A percentile compares a stretch with the other conserved stretches of the same genome.
Conservation (phyloP, 1,284 basidiomycete genomes). For the Cerrena zonata region DNA sequence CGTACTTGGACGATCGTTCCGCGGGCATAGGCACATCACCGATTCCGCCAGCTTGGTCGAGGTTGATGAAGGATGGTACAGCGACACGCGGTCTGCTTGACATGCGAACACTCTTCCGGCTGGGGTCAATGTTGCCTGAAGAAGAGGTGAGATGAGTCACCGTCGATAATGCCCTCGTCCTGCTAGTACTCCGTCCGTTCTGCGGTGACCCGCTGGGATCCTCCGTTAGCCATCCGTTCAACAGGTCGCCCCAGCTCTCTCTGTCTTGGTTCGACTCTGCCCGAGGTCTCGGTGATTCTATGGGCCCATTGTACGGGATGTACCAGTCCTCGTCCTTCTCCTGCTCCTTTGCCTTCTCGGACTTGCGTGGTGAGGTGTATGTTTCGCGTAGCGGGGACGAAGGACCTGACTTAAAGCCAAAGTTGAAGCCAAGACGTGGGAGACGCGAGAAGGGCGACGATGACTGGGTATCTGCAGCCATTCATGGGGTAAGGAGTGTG, state of each 20-base stretch:
- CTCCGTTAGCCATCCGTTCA: conserved; percentile 34
- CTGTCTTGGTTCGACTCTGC: conserved; percentile 22
- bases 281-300: conserved; percentile 36
- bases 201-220: conserved; percentile 13
- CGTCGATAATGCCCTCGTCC: conserved; percentile 20
- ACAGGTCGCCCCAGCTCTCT: conserved; percentile 47
- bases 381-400: conserved; percentile 8
- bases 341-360: conserved; percentile 1
- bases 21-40: conserved; percentile 52
- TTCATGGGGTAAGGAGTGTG: conserved; percentile 5
- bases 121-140: conserved; percentile 6
- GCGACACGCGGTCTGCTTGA: conserved; percentile 10
- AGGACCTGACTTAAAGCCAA: conserved; percentile 14
- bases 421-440: conserved; percentile 23
- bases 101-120: conserved; percentile 1
- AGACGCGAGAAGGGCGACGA: conserved; percentile 31
- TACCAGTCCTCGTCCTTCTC: conserved; percentile 50
- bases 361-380: neutral
- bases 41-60: conserved; percentile 46
- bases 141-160: conserved; percentile 18
- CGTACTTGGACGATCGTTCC: conserved; percentile 15
- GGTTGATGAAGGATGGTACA: conserved; percentile 36
- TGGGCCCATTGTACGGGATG: conserved; percentile 59
- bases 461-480: conserved; percentile 8
- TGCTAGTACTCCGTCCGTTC: neutral